These are phyloP conservation scores for Panicum miliaceum DNA, from an alignment of 176 grass and related monocot species.

Conservation along the genomic window DNA sequence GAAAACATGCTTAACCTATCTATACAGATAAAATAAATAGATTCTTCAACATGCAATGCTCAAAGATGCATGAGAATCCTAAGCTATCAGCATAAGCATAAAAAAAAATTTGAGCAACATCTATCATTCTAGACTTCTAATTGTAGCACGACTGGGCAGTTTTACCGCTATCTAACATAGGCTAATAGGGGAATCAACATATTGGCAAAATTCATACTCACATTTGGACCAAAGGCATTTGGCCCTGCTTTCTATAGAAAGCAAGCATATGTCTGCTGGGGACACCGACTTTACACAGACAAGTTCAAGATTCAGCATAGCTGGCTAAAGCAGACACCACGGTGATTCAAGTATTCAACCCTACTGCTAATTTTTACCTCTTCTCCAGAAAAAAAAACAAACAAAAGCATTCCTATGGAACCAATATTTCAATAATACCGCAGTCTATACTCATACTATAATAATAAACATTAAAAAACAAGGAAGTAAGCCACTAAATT, in stretches of 20 bases:
- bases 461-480: neutral
- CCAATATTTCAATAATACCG: neutral
- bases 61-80: neutral
- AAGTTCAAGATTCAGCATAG: neutral
- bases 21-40: neutral
- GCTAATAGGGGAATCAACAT: neutral
- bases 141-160: neutral
- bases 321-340: neutral
- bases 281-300: neutral
- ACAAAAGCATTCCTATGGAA: neutral
- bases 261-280: too few species aligned
- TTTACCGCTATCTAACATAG: neutral
- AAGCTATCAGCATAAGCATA: constrained; percentile 1
- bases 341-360: neutral
- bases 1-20: constrained; percentile 17
- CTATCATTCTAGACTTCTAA: neutral
- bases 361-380: neutral
- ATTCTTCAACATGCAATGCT: neutral
- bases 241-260: too few species aligned
- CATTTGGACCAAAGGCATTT: neutral
- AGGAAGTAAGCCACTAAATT: neutral
- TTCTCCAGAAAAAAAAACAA: neutral
- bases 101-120: neutral
- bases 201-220: neutral
- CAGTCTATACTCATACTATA: constrained; percentile 1